phyloP scores from a whole-genome alignment of 441 rosid species.

The Populus hybrid region DNA sequence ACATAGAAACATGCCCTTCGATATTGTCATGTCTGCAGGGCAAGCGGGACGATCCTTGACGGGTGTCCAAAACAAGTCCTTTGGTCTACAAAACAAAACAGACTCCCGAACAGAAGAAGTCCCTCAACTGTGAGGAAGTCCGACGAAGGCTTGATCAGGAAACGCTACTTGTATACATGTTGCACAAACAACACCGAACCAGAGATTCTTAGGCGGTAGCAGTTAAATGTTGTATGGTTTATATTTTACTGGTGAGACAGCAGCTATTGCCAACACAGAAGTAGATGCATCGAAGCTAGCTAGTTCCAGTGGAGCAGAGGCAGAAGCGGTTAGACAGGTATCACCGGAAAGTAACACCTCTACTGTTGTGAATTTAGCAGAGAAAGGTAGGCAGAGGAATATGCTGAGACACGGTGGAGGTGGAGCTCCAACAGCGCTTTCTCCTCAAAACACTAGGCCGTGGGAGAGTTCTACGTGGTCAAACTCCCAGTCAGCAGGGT shows the following conservation, averaged over 20 bases:
- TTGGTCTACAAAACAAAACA: no score
- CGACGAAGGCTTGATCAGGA: no score
- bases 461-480: conserved; percentile 49
- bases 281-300: conserved; percentile 29
- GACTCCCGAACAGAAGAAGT: no score
- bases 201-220: no score
- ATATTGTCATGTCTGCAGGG: no score
- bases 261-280: conserved; percentile 26
- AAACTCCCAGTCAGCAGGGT: conserved; percentile 29
- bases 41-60: no score
- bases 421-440: conserved; percentile 28
- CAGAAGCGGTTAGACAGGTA: conserved; percentile 51
- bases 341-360: conserved; percentile 43
- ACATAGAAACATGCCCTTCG: no score
- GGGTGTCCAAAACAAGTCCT: no score
- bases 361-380: conserved; percentile 47
- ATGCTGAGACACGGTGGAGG: conserved; percentile 56
- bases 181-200: no score
- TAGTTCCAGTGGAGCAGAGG: conserved; percentile 37
- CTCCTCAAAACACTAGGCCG: conserved; percentile 40
- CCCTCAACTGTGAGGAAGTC: no score
- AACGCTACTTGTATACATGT: no score
- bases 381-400: conserved; percentile 58
- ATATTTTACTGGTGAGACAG: neutral
- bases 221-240: no score